Evolutionary conservation across 2,329 filamentous ascomycete species (phyloP).

Genomic region (Cladobotryum protrusum): DNA sequence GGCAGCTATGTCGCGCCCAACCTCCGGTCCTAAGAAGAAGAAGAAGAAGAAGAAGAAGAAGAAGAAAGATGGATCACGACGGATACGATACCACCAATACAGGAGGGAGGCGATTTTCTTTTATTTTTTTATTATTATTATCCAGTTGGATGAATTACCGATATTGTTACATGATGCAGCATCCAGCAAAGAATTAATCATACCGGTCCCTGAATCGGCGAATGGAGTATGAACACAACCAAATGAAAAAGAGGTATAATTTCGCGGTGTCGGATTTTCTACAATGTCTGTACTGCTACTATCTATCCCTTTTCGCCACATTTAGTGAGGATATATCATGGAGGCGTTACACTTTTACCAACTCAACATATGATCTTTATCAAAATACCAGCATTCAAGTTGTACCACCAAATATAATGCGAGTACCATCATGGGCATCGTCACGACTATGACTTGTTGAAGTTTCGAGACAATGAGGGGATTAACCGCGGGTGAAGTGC

Average conservation of each 20-base stretch:
- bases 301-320: slow-evolving; percentile 16
- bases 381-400: too few species aligned
- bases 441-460: too few species aligned
- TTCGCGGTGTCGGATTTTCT: slow-evolving; percentile 31
- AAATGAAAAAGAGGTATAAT: slow-evolving; percentile 32
- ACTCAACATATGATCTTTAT: background rate
- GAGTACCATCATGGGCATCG: too few species aligned
- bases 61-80: slow-evolving; percentile 8
- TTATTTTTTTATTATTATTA: slow-evolving; percentile 13
- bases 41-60: background rate
- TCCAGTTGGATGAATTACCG: slow-evolving; percentile 23
- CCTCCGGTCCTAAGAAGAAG: background rate
- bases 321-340: slow-evolving; percentile 3
- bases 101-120: background rate
- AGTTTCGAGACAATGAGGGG: too few species aligned
- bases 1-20: background rate
- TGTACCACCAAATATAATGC: too few species aligned
- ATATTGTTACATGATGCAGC: slow-evolving; percentile 26
- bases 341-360: background rate
- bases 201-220: slow-evolving; percentile 31
- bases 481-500: too few species aligned
- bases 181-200: slow-evolving; percentile 27
- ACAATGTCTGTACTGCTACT: slow-evolving; percentile 24
- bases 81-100: slow-evolving; percentile 4
- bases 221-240: slow-evolving; percentile 34